phyloP scores from a whole-genome alignment of 192 early-diverging fungal species.

The Glomus cerebriforme region DNA sequence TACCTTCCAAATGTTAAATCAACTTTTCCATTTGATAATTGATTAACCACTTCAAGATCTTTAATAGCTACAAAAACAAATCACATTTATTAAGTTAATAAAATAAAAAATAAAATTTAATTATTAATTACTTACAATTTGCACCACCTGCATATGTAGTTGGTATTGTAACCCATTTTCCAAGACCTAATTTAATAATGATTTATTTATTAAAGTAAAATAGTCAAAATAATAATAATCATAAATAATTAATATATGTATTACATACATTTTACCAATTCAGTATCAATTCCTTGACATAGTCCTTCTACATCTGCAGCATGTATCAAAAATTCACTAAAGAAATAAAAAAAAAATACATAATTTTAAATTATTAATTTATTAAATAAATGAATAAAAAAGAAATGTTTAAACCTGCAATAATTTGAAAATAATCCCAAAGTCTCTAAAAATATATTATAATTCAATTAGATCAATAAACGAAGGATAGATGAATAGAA shows the following conservation, averaged over 20 bases:
- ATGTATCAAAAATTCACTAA: constrained; percentile 92
- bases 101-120: background rate
- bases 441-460: constrained; percentile 38
- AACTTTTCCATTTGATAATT: constrained; percentile 77
- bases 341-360: background rate
- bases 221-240: background rate
- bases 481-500: background rate
- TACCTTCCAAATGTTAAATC: constrained; percentile 94
- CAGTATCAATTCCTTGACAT: constrained; percentile 89
- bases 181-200: constrained; percentile 54
- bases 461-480: background rate
- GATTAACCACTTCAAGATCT: constrained; percentile 80
- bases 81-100: background rate
- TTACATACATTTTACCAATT: constrained; percentile 70
- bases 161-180: constrained; percentile 83
- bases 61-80: constrained; percentile 42
- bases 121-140: constrained; percentile 48
- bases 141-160: constrained; percentile 96
- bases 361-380: background rate
- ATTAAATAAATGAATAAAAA: background rate
- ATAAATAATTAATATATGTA: background rate
- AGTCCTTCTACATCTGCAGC: constrained; percentile 98
- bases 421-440: constrained; percentile 58
- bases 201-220: background rate
- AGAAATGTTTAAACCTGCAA: constrained; percentile 54